These are phyloP conservation scores for Jatropha multifida DNA, from an alignment of 441 rosid genomes.

Conservation along the genomic window DNA sequence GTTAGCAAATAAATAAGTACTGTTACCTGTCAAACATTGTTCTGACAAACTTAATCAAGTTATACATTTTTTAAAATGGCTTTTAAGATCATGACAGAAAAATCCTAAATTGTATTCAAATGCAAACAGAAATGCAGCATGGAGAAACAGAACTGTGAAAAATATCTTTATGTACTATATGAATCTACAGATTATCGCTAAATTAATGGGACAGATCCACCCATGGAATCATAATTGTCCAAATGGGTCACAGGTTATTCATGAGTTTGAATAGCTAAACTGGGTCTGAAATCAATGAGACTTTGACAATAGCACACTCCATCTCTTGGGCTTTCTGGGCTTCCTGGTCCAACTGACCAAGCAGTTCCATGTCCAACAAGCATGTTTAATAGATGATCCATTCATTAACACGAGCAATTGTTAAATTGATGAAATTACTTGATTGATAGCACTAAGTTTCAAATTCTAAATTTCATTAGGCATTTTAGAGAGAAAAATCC, in stretches of 20 bases:
- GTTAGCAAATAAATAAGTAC: background rate
- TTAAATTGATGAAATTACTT: background rate
- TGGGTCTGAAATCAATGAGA: background rate
- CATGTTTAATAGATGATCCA: background rate
- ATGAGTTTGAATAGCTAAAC: background rate
- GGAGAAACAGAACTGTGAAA: too few species aligned
- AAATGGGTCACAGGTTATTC: background rate
- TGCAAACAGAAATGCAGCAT: too few species aligned
- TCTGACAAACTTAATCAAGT: background rate
- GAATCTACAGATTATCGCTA: too few species aligned
- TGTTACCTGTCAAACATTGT: background rate
- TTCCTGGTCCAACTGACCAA: background rate
- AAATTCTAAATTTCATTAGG: background rate
- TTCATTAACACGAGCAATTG: background rate
- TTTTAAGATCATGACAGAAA: background rate
- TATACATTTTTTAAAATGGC: background rate
- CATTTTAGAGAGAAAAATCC: background rate
- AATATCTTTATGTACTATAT: too few species aligned
- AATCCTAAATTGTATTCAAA: too few species aligned
- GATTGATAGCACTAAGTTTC: background rate
- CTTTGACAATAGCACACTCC: background rate
- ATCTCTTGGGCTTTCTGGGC: background rate
- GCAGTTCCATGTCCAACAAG: background rate
- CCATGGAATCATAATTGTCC: background rate
- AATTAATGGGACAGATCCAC: background rate